These are phyloP conservation scores for Xylaria sp. DNA, from an alignment of 2,329 filamentous ascomycete species.

Conservation along the genomic window DNA sequence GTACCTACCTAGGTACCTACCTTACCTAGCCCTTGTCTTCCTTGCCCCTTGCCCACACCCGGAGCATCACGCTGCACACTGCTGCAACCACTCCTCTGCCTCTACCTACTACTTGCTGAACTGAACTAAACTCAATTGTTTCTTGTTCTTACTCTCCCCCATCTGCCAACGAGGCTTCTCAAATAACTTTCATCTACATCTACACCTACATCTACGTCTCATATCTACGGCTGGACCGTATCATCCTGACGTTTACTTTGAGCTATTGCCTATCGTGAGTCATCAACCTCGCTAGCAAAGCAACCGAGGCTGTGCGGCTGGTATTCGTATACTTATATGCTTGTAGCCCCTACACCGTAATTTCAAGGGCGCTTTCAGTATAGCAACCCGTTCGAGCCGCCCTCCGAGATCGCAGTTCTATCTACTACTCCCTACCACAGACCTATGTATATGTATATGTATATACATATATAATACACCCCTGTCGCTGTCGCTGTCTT, in stretches of 20 bases:
- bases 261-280: not conserved
- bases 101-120: constrained; percentile 1
- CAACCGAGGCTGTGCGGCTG: not conserved
- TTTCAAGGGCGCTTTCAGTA: constrained; percentile 6
- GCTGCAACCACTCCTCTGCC: constrained; percentile 17
- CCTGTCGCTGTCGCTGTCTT: constrained; percentile 2
- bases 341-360: constrained; percentile 16
- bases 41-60: constrained; percentile 1
- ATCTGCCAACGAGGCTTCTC: too few species aligned
- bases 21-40: not conserved
- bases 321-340: not conserved
- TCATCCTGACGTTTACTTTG: too few species aligned
- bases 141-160: too few species aligned
- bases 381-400: not conserved
- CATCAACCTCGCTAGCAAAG: not conserved
- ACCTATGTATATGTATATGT: too few species aligned
- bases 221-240: not conserved
- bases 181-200: too few species aligned
- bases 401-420: constrained; percentile 17
- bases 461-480: too few species aligned
- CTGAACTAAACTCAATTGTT: too few species aligned
- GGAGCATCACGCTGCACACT: constrained; percentile 12
- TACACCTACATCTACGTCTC: not conserved
- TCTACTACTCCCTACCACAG: too few species aligned
- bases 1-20: not conserved